Evolutionary conservation across 2,329 filamentous ascomycete genomes (phyloP).

Genomic region (Aspergillus costaricaensis): DNA sequence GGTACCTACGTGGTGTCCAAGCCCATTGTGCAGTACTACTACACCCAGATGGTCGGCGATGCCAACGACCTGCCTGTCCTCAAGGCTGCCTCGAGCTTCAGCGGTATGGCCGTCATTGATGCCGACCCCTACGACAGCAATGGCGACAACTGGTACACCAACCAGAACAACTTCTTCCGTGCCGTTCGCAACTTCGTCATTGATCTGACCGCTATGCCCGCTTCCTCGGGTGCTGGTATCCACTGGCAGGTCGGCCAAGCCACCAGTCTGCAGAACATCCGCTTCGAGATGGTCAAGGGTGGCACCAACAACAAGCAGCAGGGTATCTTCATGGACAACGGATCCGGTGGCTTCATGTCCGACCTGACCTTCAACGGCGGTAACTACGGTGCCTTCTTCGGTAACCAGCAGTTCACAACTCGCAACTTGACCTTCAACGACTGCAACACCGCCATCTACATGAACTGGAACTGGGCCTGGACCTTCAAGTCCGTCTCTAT

Average conservation of each 20-base stretch:
- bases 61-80: conserved; percentile 70
- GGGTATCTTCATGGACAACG: conserved; percentile 83
- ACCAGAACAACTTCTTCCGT: conserved; percentile 82
- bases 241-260: conserved; percentile 88
- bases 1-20: conserved; percentile 81
- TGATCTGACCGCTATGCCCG: conserved; percentile 68
- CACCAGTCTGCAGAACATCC: conserved; percentile 76
- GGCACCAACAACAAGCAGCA: conserved; percentile 68
- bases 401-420: conserved; percentile 84
- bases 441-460: conserved; percentile 79
- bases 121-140: conserved; percentile 75
- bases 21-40: conserved; percentile 84
- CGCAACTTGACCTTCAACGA: conserved; percentile 80
- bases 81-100: conserved; percentile 71
- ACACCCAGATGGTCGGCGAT: conserved; percentile 90
- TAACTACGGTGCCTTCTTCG: conserved; percentile 73
- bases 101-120: conserved; percentile 87
- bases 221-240: conserved; percentile 66
- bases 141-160: conserved; percentile 74
- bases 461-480: conserved; percentile 94
- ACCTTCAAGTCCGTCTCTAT: conserved; percentile 74
- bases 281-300: conserved; percentile 75
- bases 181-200: conserved; percentile 81
- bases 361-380: conserved; percentile 84
- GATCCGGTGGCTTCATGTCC: conserved; percentile 79